Evolutionary conservation across 2,329 filamentous ascomycete species (phyloP).

Genomic region (Pyrenochaeta sp.): DNA sequence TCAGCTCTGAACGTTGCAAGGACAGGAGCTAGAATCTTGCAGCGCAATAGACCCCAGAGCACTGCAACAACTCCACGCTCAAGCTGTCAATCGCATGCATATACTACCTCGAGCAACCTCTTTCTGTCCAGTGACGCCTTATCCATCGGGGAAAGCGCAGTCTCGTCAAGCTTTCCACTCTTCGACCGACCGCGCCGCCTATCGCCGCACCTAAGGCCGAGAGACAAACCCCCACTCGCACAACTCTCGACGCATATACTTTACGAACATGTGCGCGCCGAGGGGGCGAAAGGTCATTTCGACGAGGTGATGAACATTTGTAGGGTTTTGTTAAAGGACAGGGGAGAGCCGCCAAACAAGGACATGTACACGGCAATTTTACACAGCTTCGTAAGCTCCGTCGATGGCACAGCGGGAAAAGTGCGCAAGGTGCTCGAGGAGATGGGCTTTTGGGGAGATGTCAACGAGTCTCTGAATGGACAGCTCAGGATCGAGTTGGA

Average conservation of each 20-base stretch:
- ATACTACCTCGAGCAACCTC: conserved; percentile 15
- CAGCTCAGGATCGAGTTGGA: conserved; percentile 68
- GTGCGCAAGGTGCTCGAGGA: conserved; percentile 74
- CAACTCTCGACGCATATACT: conserved; percentile 38
- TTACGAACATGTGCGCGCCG: conserved; percentile 40
- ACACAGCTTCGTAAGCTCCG: conserved; percentile 70
- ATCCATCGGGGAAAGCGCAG: conserved; percentile 5
- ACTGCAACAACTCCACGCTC: neutral
- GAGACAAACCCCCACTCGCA: conserved; percentile 25
- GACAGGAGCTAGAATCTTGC: neutral
- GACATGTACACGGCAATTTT: conserved; percentile 79
- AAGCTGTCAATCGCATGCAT: conserved; percentile 20
- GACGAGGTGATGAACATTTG: conserved; percentile 56
- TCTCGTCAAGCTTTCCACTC: conserved; percentile 8
- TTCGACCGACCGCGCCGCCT: conserved; percentile 8
- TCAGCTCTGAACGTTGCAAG: neutral
- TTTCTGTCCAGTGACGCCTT: conserved; percentile 9
- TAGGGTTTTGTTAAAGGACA: conserved; percentile 65
- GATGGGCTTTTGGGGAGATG: conserved; percentile 61
- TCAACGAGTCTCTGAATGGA: conserved; percentile 22
- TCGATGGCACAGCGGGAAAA: conserved; percentile 71
- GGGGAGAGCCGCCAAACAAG: conserved; percentile 63
- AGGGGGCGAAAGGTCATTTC: conserved; percentile 35
- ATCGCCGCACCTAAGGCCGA: neutral
- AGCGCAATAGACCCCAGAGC: conserved; percentile 5